A percentile compares a stretch with the other conserved stretches of the same genome.
Conservation (phyloP, 192 early-diverging fungal species). For the Podila epicladia region DNA sequence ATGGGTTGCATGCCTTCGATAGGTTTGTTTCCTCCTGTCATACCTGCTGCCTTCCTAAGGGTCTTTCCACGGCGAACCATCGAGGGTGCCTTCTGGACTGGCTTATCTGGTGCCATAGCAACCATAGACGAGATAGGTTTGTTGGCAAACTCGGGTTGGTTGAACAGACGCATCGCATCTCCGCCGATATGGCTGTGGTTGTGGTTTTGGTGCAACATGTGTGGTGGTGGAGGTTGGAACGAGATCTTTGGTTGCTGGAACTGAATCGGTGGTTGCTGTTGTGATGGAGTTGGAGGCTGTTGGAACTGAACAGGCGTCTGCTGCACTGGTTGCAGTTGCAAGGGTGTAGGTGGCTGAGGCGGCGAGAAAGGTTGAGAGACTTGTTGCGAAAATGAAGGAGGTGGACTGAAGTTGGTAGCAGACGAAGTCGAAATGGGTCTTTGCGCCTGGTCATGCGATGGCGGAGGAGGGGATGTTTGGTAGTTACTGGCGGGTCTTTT, state of each 20-base stretch:
- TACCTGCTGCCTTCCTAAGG: slow-evolving; percentile 28
- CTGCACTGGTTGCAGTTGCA: slow-evolving; percentile 4
- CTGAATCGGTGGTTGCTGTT: neutral
- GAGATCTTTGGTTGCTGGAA: slow-evolving; percentile 13
- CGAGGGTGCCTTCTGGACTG: slow-evolving; percentile 36
- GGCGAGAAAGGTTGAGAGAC: neutral
- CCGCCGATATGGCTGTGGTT: slow-evolving; percentile 41
- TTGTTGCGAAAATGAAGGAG: neutral
- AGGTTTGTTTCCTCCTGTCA: slow-evolving; percentile 11
- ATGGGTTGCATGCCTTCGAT: slow-evolving; percentile 1
- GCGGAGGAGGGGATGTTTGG: neutral
- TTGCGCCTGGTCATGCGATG: neutral
- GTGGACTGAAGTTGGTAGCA: neutral
- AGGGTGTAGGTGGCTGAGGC: neutral
- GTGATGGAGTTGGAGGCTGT: neutral
- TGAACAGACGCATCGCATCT: slow-evolving; percentile 30
- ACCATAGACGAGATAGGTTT: slow-evolving; percentile 42
- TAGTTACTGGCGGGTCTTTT: slow-evolving; percentile 23
- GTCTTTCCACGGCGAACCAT: slow-evolving; percentile 43
- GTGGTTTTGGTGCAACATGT: slow-evolving; percentile 1
- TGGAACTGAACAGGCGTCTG: neutral
- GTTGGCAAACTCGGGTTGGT: slow-evolving; percentile 28
- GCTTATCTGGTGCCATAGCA: slow-evolving; percentile 19
- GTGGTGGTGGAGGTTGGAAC: slow-evolving; percentile 11
- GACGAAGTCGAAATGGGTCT: neutral